phyloP scores from a whole-genome alignment of 2,329 filamentous ascomycete species.

The Metarhizium rileyi region DNA sequence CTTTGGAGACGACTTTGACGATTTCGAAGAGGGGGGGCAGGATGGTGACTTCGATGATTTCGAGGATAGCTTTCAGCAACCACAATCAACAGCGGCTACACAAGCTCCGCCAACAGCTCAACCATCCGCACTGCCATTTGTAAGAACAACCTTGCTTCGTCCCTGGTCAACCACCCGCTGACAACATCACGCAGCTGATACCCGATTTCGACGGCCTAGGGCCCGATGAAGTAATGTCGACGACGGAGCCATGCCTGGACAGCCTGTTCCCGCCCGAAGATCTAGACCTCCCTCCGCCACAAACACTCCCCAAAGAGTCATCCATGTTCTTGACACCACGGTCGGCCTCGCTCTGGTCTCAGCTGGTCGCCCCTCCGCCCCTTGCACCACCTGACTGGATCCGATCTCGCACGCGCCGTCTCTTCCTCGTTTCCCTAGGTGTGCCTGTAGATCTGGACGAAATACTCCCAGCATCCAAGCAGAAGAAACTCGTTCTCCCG shows the following conservation, averaged over 20 bases:
- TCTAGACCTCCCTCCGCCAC: conserved; percentile 39
- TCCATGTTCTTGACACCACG: conserved; percentile 75
- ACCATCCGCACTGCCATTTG: conserved; percentile 34
- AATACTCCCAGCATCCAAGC: conserved; percentile 91
- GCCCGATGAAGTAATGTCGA: conserved; percentile 48
- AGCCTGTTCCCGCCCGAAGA: conserved; percentile 53
- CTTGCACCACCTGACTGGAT: conserved; percentile 97
- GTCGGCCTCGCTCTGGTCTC: conserved; percentile 88
- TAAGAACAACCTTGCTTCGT: conserved; percentile 17
- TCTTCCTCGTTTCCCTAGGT: conserved; percentile 91
- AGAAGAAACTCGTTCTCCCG: conserved; percentile 92
- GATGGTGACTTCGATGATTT: conserved; percentile 58
- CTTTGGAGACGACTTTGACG: conserved; percentile 52
- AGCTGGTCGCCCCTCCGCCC: conserved; percentile 88
- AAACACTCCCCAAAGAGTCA: conserved; percentile 42
- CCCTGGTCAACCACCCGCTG: conserved; percentile 5
- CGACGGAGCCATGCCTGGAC: conserved; percentile 57
- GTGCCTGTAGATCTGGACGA: conserved; percentile 96
- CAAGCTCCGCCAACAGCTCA: conserved; percentile 23
- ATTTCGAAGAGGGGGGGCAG: conserved; percentile 50
- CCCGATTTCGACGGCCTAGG: conserved; percentile 57
- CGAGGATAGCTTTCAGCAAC: conserved; percentile 59
- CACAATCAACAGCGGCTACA: conserved; percentile 21
- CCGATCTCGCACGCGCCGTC: conserved; percentile 81
- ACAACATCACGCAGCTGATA: conserved; percentile 41